Percentiles rank a stretch among this genome's conserved stretches.
phyloP scores from a whole-genome alignment of 208 protist species.

The Acanthamoeba healyi region DNA sequence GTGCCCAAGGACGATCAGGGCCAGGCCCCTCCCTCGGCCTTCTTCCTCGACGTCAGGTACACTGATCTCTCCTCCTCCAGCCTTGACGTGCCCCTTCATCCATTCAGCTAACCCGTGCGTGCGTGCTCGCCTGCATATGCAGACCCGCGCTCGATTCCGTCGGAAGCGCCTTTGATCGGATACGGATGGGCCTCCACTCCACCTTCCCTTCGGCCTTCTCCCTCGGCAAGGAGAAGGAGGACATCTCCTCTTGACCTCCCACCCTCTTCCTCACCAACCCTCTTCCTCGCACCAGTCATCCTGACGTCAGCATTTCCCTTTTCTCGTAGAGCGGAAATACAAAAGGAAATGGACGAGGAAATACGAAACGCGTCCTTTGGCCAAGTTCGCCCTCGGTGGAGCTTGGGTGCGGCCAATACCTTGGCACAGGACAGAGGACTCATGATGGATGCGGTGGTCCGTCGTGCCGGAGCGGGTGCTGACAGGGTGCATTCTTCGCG shows the following conservation, averaged over 20 bases:
- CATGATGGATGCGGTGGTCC: conserved; percentile 5
- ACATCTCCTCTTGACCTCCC: neutral
- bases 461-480: neutral
- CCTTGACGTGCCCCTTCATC: neutral
- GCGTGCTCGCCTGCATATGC: too few species aligned
- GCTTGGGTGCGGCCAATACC: too few species aligned
- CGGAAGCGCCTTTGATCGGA: conserved; percentile 32
- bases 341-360: neutral
- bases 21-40: neutral
- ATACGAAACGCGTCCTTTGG: too few species aligned
- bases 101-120: neutral
- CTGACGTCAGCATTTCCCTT: neutral
- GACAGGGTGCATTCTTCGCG: neutral
- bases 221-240: neutral
- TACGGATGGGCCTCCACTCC: conserved; percentile 38
- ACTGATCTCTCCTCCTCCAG: neutral
- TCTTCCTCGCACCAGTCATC: neutral
- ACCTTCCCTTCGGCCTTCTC: conserved; percentile 13
- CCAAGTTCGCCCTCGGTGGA: too few species aligned
- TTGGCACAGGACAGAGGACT: neutral
- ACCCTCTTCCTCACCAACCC: neutral
- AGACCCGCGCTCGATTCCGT: conserved; percentile 14
- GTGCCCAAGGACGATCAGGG: conserved; percentile 16
- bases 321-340: too few species aligned
- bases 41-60: conserved; percentile 55